Evolutionary conservation across 495 filamentous ascomycete species (phyloP), one percentile per base, ranked within the genome.

Genomic region (Penicillium parvum): DNA sequence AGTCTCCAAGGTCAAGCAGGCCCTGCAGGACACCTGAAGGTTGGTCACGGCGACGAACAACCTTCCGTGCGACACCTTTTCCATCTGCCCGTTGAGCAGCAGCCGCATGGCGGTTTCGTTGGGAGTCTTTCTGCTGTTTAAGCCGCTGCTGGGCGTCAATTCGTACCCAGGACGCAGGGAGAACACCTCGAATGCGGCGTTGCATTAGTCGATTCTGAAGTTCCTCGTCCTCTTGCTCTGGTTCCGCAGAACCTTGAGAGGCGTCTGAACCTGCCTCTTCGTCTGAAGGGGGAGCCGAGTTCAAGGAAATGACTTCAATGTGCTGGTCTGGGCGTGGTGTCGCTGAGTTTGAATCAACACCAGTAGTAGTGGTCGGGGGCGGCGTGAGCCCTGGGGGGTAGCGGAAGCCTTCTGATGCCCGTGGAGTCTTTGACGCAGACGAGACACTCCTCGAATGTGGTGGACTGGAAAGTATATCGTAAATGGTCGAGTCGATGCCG

Each of bases 161-260:
- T 49, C 85, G 79, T 32, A 94, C 73, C 84, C 85, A 95, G 3
- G 91, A 96, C 4, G 91, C 91, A 25, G 91, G 90, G 30, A 97
- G 74, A 11, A 96, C 89, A 25, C 90, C 90, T 40, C 81, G 82
- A 32, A 91, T 91, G 44, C 66, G 79, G 32, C 71, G 75, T 28
- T 75, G 65, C 11, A 70, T 53, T 37, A 54, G 56, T 46, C 58
- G 52, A 8, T 81, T 58, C 29, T 45, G 49, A 19, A 45, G 40
- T 17, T 65, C 60, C 38, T 65, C 52, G 1, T 36, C 43, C 9
- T 47, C 47, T 33, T 50, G 43, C 2, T 55, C 44, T 9, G 38
- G 26, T 19, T 46, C 40, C 22, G 40, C 38, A 5, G 49, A 47
- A 5, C 25, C n/a, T 11, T 43, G 23, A 15, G 60, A 56, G 9